Conservation (phyloP, 179 eudicot species). For the Camellia oleifera region DNA sequence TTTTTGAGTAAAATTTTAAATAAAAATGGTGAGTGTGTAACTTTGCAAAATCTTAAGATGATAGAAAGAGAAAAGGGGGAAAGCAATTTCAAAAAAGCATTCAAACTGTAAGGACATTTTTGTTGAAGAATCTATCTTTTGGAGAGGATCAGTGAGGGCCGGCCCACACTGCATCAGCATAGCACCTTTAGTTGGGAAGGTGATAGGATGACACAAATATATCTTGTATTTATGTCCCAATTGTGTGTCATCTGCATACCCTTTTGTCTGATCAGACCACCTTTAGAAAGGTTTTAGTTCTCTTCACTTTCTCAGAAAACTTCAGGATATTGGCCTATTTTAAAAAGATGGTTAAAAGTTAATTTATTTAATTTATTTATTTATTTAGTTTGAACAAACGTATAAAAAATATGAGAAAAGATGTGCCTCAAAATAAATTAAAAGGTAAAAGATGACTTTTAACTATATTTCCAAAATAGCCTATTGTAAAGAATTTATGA, state of each 20-base stretch:
- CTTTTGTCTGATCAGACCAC: conserved; percentile 11
- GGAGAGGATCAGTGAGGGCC: background rate
- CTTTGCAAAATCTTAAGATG: background rate
- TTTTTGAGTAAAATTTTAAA: no score
- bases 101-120: background rate
- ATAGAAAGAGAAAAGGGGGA: background rate
- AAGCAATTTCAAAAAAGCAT: background rate
- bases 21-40: no score
- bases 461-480: no score
- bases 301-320: background rate
- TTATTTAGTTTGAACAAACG: no score
- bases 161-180: background rate
- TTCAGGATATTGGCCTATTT: no score
- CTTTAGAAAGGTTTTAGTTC: background rate
- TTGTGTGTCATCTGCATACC: background rate
- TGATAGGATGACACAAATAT: conserved; percentile 7
- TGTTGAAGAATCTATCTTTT: background rate
- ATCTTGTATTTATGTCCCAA: conserved; percentile 12
- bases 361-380: no score
- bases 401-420: no score
- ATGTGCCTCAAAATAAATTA: no score
- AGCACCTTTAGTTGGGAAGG: background rate
- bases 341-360: no score
- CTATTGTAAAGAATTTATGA: no score
- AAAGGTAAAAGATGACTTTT: no score